These are phyloP conservation scores for Medakamo hakoo DNA, from an alignment of 139 green algal genomes.

Conservation along the genomic window DNA sequence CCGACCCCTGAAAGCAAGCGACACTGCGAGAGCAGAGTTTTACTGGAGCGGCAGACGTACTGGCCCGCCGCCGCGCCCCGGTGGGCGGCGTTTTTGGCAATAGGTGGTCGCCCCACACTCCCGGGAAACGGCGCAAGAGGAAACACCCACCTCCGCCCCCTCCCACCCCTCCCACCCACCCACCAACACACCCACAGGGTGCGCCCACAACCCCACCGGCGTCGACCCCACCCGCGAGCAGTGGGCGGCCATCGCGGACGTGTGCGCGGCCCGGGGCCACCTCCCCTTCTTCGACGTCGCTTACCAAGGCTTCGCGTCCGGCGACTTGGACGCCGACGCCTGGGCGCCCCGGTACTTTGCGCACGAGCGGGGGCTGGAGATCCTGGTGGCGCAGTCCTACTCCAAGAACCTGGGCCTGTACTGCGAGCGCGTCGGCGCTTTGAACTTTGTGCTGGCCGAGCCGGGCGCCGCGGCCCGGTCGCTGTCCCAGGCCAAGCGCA, in stretches of 20 bases:
- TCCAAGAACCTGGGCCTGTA: slow-evolving; percentile 98
- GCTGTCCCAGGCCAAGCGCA: slow-evolving; percentile 84
- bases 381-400: slow-evolving; percentile 67
- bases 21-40: background rate
- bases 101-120: background rate
- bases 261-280: slow-evolving; percentile 57
- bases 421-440: slow-evolving; percentile 83
- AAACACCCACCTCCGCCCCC: background rate
- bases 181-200: slow-evolving; percentile 53
- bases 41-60: background rate
- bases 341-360: slow-evolving; percentile 76
- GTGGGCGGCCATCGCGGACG: slow-evolving; percentile 79
- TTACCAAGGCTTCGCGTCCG: slow-evolving; percentile 83
- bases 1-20: background rate
- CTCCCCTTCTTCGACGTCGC: slow-evolving; percentile 96
- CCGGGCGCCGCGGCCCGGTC: slow-evolving; percentile 42
- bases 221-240: slow-evolving; percentile 91
- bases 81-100: too few relatives aligned
- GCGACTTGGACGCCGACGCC: slow-evolving; percentile 82
- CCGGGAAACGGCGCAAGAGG: background rate
- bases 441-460: slow-evolving; percentile 61
- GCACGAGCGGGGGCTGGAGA: slow-evolving; percentile 59
- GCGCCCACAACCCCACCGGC: slow-evolving; percentile 96
- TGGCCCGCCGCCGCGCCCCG: too few relatives aligned
- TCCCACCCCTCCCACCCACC: too few relatives aligned